phyloP scores from a whole-genome alignment of 2,329 filamentous ascomycete species.

The Xylaria multiplex region DNA sequence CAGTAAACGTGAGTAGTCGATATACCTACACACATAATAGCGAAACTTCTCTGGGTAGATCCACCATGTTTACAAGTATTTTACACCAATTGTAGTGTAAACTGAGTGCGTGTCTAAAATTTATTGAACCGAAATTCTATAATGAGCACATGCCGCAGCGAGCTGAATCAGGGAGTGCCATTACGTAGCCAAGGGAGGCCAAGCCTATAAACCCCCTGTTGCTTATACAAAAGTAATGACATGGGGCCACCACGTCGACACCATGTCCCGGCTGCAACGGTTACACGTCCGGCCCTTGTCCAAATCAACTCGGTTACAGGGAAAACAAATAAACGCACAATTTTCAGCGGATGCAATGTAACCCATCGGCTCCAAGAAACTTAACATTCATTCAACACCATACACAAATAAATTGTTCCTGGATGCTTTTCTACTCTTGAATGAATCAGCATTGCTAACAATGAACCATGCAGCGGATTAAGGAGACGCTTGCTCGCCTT shows the following conservation, averaged over 20 bases:
- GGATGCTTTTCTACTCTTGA: slow-evolving; percentile 22
- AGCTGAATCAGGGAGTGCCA: no score
- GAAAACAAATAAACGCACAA: slow-evolving; percentile 25
- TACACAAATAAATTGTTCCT: slow-evolving; percentile 17
- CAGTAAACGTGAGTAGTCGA: slow-evolving; percentile 1
- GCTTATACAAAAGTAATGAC: slow-evolving; percentile 11
- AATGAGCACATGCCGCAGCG: background rate
- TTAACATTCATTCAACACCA: slow-evolving; percentile 14
- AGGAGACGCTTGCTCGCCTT: slow-evolving; percentile 46
- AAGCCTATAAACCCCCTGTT: slow-evolving; percentile 18
- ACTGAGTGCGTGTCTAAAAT: background rate
- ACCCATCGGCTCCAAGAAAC: slow-evolving; percentile 4
- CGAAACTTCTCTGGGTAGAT: background rate
- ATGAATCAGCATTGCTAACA: slow-evolving; percentile 15
- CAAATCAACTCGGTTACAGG: slow-evolving; percentile 22
- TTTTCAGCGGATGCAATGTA: slow-evolving; percentile 21
- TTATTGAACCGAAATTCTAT: background rate
- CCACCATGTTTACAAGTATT: background rate
- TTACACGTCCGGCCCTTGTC: slow-evolving; percentile 32
- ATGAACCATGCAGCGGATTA: slow-evolving; percentile 49
- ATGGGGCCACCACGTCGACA: slow-evolving; percentile 30
- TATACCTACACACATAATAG: background rate
- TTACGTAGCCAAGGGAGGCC: slow-evolving; percentile 13
- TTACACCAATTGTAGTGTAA: slow-evolving; percentile 1
- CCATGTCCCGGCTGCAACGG: slow-evolving; percentile 38